Percentiles rank a stretch among this genome's conserved stretches.
These are phyloP conservation scores for Marasmius sp. DNA, from an alignment of 1,284 basidiomycete species.

Conservation along the genomic window DNA sequence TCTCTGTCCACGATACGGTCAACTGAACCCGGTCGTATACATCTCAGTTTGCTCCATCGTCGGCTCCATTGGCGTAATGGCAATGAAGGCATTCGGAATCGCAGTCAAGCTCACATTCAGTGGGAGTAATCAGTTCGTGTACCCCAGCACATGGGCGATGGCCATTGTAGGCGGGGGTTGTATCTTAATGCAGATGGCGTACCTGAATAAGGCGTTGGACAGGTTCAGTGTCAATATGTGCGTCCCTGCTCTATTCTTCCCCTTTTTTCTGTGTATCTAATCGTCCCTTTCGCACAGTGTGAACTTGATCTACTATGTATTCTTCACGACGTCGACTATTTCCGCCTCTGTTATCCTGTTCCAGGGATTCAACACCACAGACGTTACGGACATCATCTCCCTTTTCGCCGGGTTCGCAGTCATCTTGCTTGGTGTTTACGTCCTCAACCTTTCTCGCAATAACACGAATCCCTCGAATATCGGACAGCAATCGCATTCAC, in stretches of 20 bases:
- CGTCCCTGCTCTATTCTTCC: constrained; percentile 33
- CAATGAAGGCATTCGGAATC: constrained; percentile 86
- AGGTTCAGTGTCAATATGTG: constrained; percentile 98
- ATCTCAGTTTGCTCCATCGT: constrained; percentile 92
- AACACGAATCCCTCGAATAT: constrained; percentile 15
- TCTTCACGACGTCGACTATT: constrained; percentile 96
- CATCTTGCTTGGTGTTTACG: constrained; percentile 91
- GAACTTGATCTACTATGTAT: constrained; percentile 98
- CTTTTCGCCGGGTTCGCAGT: constrained; percentile 85
- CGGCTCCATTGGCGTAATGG: constrained; percentile 81
- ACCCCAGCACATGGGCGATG: constrained; percentile 94
- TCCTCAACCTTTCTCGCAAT: constrained; percentile 81
- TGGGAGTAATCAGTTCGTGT: constrained; percentile 95
- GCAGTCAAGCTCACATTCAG: constrained; percentile 91
- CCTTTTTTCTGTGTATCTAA: constrained; percentile 12
- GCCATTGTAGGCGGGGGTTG: constrained; percentile 82
- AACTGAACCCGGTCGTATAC: constrained; percentile 88
- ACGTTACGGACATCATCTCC: constrained; percentile 79
- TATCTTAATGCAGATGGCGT: constrained; percentile 97
- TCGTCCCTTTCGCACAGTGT: constrained; percentile 55
- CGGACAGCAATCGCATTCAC: background rate
- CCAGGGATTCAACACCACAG: constrained; percentile 93
- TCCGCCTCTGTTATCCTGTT: constrained; percentile 95
- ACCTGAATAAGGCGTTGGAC: constrained; percentile 98
- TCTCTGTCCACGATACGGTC: constrained; percentile 87